Percentiles rank a stretch among this genome's conserved stretches.
Conservation (phyloP, 257 asterid genomes). For the Galeopsis tetrahit region DNA sequence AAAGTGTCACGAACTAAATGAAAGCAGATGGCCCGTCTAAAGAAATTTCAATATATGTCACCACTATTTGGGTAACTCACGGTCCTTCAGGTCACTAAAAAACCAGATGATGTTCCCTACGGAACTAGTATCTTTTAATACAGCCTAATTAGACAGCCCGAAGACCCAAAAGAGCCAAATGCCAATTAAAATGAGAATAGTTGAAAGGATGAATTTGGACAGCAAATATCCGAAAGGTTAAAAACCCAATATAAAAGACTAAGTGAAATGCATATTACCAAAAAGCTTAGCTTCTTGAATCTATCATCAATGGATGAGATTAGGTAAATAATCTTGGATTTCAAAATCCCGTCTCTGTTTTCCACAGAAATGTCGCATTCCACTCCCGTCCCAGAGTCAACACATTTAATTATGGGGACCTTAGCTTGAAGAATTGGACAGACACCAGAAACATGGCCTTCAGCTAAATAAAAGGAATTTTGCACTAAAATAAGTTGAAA, state of each 20-base stretch:
- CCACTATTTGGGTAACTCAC: conserved; percentile 10
- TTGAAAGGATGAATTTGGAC: conserved; percentile 20
- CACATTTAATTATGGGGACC: conserved; percentile 90
- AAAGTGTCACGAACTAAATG: conserved; percentile 20
- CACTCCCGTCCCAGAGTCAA: conserved; percentile 92
- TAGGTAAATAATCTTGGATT: conserved; percentile 70
- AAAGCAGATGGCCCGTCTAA: background rate
- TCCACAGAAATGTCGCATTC: conserved; percentile 97
- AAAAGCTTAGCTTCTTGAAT: conserved; percentile 82
- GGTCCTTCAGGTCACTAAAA: background rate
- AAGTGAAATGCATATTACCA: conserved; percentile 58
- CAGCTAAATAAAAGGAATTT: conserved; percentile 56
- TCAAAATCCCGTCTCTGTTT: conserved; percentile 87
- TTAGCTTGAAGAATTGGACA: conserved; percentile 80
- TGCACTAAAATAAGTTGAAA: conserved; percentile 7
- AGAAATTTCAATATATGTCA: background rate
- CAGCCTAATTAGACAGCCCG: conserved; percentile 6
- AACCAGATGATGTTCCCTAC: background rate
- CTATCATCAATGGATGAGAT: conserved; percentile 86
- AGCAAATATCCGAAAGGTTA: conserved; percentile 24
- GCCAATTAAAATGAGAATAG: background rate
- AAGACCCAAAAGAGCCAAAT: conserved; percentile 6
- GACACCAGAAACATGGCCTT: conserved; percentile 83
- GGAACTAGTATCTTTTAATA: background rate
- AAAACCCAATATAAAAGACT: conserved; percentile 24